Base-by-base conservation (phyloP, 306 rosid genomes). In the Vachellia pachyceras region DNA sequence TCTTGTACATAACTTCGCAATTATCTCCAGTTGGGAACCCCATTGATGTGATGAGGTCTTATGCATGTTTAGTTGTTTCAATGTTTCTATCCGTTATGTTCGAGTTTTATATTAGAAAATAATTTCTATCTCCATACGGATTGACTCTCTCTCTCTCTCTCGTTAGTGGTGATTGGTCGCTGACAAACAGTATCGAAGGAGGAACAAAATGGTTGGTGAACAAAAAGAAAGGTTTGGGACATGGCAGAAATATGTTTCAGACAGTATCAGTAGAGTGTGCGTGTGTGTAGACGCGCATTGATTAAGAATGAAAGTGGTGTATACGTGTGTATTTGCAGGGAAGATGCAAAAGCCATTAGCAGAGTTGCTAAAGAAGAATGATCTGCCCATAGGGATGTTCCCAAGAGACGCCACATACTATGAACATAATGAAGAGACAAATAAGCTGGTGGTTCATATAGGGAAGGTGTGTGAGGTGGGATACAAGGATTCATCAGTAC, bases 401-500 rank as follows among this genome's bases (percentile, higher is more conserved):
- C 98, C 99, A 2, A 91, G 93, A 4, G 93, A 90, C 45, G 96
- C 96, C 39, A 95, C 98, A 64, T 93, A 93, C 93, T 95, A 95
- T 22, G 99, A 95, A 75, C 92, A 90, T 66, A 90, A 88, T 20
- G 90, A 86, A 81, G 90, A 88, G 81, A 95, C 97, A 0, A 77
- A 89, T 69, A 95, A 92, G 88, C 92, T 93, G 15, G 84, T 81
- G 5, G 99, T 95, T 39, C 80, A 79, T 78, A 77, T 95, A 42
- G 96, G 94, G 6, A 63, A 83, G 42, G 20, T 86, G 13, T 90
- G 96, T 63, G 99, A 95, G 81, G 97, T 95, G 37, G 93, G 96
- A 79, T 95, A 93, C 84, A 93, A 80, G 82, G 99, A 95, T 85
- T 90, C 95, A n/a, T 88, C 99, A 1, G 97, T 95, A 1, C 45